Percentiles rank a stretch among this genome's conserved stretches.
Conservation (phyloP, 257 asterid genomes). For the Solanum paucissectum region DNA sequence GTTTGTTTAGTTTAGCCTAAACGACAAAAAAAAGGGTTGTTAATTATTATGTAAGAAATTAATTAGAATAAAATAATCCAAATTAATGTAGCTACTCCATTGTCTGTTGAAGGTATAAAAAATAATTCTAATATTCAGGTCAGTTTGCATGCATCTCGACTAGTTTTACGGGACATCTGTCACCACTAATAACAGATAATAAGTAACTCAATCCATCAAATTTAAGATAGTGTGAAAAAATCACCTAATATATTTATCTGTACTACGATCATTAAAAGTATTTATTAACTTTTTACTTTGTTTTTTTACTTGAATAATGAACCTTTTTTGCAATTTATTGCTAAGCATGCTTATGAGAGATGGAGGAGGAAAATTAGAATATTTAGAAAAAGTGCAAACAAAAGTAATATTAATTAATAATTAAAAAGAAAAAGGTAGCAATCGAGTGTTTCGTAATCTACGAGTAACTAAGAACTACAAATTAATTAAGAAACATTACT, state of each 20-base stretch:
- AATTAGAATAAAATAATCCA: neutral
- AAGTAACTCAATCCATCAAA: neutral
- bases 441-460: neutral
- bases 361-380: neutral
- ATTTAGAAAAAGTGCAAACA: neutral
- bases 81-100: slow-evolving; percentile 25
- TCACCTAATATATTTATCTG: neutral
- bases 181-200: neutral
- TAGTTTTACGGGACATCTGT: neutral
- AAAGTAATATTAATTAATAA: neutral
- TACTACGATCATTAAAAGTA: neutral
- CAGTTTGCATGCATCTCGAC: neutral
- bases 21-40: neutral
- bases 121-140: neutral
- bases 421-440: neutral
- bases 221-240: neutral
- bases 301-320: neutral
- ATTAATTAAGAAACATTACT: neutral
- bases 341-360: neutral
- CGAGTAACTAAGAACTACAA: neutral
- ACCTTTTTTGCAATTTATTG: neutral
- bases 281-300: neutral
- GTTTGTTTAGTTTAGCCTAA: slow-evolving; percentile 16
- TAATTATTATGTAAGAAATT: neutral
- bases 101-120: neutral